Percentiles rank a stretch among this genome's conserved stretches.
Conservation (phyloP, 1,284 basidiomycete genomes). For the Cystobasidium sp. region DNA sequence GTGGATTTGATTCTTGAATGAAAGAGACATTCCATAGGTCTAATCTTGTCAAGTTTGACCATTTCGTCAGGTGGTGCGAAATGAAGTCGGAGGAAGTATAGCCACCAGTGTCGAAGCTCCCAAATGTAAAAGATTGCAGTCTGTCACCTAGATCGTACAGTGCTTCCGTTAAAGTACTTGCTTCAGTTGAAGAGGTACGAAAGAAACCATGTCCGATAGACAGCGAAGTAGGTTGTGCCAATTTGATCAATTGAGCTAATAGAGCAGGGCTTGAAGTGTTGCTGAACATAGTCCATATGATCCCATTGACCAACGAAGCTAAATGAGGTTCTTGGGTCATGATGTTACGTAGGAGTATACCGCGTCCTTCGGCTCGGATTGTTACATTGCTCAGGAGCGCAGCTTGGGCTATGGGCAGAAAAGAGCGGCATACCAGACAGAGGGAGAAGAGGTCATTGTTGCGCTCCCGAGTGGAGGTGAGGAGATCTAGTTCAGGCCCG, state of each 20-base stretch:
- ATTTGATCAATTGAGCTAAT: slow-evolving; percentile 17
- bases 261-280: slow-evolving; percentile 12
- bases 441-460: slow-evolving; percentile 35
- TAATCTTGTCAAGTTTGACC: slow-evolving; percentile 23
- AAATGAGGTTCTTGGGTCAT: not conserved
- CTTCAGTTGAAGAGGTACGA: not conserved
- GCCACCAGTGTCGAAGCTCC: slow-evolving; percentile 22
- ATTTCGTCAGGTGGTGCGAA: slow-evolving; percentile 21
- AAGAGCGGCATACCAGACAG: slow-evolving; percentile 10
- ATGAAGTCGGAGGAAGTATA: slow-evolving; percentile 31
- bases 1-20: not conserved
- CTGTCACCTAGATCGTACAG: slow-evolving; percentile 8
- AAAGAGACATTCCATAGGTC: slow-evolving; percentile 32
- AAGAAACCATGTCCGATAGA: slow-evolving; percentile 37
- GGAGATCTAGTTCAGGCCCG: slow-evolving; percentile 16
- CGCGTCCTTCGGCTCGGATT: slow-evolving; percentile 34
- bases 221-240: slow-evolving; percentile 14
- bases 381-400: slow-evolving; percentile 11
- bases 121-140: slow-evolving; percentile 26
- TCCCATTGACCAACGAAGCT: not conserved
- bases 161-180: not conserved
- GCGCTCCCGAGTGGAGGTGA: slow-evolving; percentile 33
- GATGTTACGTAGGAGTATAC: slow-evolving; percentile 5
- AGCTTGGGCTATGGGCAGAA: slow-evolving; percentile 21
- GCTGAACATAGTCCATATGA: slow-evolving; percentile 26